A percentile compares a stretch with the other conserved stretches of the same genome.
These are phyloP conservation scores for Taphrina communis DNA, from an alignment of 1,139 yeast genomes.

Conservation along the genomic window DNA sequence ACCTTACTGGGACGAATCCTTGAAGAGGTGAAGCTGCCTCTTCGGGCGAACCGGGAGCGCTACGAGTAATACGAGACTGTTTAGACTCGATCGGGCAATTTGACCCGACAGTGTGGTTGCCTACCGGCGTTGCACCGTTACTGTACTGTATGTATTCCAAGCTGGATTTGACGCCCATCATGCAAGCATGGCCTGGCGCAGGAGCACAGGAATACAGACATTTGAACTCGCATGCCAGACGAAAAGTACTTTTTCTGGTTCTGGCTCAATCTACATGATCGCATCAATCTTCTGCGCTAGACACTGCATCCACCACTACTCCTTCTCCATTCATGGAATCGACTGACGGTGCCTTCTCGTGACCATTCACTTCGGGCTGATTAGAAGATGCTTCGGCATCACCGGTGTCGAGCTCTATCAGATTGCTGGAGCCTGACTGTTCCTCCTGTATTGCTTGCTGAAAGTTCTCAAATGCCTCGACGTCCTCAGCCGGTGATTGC, in stretches of 20 bases:
- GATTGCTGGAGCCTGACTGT: conserved; percentile 5
- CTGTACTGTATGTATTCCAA: no score
- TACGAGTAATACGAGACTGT: not conserved
- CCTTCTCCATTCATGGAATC: conserved; percentile 16
- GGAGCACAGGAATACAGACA: no score
- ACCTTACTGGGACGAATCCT: conserved; percentile 6
- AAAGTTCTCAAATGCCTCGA: conserved; percentile 20
- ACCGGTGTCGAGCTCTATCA: conserved; percentile 8
- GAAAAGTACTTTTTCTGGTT: not conserved
- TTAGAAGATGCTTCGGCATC: not conserved
- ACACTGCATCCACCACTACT: conserved; percentile 11
- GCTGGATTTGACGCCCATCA: no score
- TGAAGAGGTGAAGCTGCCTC: not conserved
- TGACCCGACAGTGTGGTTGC: not conserved
- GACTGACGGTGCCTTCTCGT: not conserved
- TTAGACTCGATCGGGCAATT: not conserved
- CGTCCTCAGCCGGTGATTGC: conserved; percentile 10
- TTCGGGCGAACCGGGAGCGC: conserved; percentile 6
- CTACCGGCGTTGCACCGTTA: no score
- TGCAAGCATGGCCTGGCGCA: no score
- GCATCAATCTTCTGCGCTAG: conserved; percentile 1
- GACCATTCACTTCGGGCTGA: conserved; percentile 6
- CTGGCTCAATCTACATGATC: conserved; percentile 15
- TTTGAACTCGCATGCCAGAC: no score
- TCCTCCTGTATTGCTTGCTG: conserved; percentile 23